A percentile compares a stretch with the other conserved stretches of the same genome.
Conservation (phyloP, 305 asterid species). For the Fraxinus platypoda region DNA sequence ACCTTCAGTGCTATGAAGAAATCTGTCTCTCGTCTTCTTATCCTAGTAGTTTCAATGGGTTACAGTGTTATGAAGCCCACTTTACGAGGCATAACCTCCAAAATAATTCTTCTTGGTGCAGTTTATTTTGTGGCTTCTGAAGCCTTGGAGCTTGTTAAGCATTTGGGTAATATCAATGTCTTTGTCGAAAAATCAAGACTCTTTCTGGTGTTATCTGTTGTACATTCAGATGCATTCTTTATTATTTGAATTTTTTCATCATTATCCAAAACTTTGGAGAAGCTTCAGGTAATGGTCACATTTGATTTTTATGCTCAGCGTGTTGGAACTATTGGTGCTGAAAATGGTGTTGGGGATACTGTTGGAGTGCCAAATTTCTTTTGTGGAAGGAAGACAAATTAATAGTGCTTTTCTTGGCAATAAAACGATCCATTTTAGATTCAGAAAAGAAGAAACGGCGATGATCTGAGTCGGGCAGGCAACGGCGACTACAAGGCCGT, state of each 20-base stretch:
- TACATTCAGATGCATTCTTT: conserved; percentile 81
- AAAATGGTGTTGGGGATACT: not conserved
- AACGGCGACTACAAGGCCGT: too few species aligned
- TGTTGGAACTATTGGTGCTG: not conserved
- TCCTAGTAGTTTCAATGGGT: conserved; percentile 95
- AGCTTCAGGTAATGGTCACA: conserved; percentile 72
- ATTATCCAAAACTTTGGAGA: conserved; percentile 82
- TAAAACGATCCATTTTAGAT: not conserved
- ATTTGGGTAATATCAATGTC: conserved; percentile 89
- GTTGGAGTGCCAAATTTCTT: not conserved
- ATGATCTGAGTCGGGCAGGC: too few species aligned
- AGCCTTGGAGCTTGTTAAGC: conserved; percentile 92
- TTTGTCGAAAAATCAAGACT: conserved; percentile 82
- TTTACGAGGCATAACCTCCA: conserved; percentile 70
- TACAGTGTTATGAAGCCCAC: conserved; percentile 92
- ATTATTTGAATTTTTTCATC: conserved; percentile 95
- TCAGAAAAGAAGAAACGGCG: not conserved
- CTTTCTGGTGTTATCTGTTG: conserved; percentile 84
- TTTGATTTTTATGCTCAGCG: not conserved
- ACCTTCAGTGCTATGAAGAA: conserved; percentile 85
- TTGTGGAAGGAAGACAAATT: not conserved
- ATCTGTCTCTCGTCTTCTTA: conserved; percentile 86
- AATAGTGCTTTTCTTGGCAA: not conserved
- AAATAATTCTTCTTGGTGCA: conserved; percentile 67
- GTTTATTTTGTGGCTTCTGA: conserved; percentile 88